Conservation (phyloP, 257 asterid species). For the Solanum chaucha region DNA sequence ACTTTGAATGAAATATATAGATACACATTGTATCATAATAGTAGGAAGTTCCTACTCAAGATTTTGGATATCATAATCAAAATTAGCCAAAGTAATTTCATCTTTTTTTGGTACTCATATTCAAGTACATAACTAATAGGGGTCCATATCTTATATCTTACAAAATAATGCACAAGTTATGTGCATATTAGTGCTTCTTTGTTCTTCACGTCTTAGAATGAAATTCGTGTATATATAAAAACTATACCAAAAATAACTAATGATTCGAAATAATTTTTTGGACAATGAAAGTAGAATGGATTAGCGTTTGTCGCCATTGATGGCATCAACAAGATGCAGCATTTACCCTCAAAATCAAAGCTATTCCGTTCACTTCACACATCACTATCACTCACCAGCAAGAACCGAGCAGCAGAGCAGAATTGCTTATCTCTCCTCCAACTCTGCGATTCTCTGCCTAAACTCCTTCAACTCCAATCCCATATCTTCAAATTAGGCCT, state of each 20-base stretch:
- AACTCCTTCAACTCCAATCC: constrained; percentile 55
- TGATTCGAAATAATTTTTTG: no score
- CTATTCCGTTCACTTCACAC: not conserved
- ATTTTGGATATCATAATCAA: not conserved
- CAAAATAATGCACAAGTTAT: no score
- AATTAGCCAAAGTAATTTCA: not conserved
- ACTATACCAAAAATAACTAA: no score
- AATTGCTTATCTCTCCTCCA: constrained; percentile 54
- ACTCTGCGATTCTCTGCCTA: constrained; percentile 44
- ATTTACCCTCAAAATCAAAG: constrained; percentile 3
- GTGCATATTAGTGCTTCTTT: not conserved
- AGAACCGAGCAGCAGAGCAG: constrained; percentile 52
- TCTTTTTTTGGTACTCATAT: not conserved
- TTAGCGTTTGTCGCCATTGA: not conserved
- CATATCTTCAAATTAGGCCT: constrained; percentile 51
- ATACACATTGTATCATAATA: no score
- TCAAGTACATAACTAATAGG: not conserved
- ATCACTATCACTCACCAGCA: not conserved
- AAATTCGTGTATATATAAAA: no score
- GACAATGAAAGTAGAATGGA: not conserved
- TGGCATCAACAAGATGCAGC: constrained; percentile 4
- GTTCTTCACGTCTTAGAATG: not conserved
- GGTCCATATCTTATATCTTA: not conserved
- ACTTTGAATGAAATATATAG: no score
- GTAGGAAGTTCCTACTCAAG: not conserved